Base-by-base conservation (phyloP, 2,329 filamentous ascomycete species). In the Pseudogymnoascus sp. region DNA sequence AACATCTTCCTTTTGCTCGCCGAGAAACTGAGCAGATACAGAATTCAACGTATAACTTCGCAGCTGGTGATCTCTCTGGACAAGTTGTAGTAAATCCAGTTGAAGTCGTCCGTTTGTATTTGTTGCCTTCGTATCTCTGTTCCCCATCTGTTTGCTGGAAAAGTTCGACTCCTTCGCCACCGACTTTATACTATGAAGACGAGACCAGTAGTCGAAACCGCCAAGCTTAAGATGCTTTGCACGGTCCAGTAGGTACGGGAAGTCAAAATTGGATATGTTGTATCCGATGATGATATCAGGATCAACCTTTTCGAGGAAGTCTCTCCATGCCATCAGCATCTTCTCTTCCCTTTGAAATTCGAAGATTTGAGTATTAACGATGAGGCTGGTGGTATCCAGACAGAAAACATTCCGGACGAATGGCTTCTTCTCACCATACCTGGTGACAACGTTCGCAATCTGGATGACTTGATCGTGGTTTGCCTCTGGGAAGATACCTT, bases 231-330 rank as follows among this genome's bases (percentile, higher is more conserved):
- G 80, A 72, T 96, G 87, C 68, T 84, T 90, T 8, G 93, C 95
- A 53, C 95, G 86, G 63, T 96, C 90, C 9, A 99, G 82, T 0
- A 99, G 84, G 73, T 99, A 99, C 0, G 93, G 93, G 67, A 99
- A 97, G 79, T 99, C 95, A 76, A 99, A 99, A 77, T 99, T 99
- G 73, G 90, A 81, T 77, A 96, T 99, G 75, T 99, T 99, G 86
- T 99, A 99, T 53, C 95, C 95, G 63, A 96, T 99, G 71, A 99
- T 96, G 67, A 99, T 90, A 77, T 99, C 95, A 0, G 95, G 93
- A 68, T 99, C 95, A 1, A 95, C 91, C 70, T 91, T 86, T 69
- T 96, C 83, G 14, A 99, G 76, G 68, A 99, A 99, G 65, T 96
- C 84, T 71, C 90, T 88, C 95, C 95, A 99, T 43, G 87, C 86